Percentiles rank a stretch among this genome's conserved stretches.
Conservation (phyloP, 1,284 basidiomycete genomes). For the Quambalaria eucalypti region DNA sequence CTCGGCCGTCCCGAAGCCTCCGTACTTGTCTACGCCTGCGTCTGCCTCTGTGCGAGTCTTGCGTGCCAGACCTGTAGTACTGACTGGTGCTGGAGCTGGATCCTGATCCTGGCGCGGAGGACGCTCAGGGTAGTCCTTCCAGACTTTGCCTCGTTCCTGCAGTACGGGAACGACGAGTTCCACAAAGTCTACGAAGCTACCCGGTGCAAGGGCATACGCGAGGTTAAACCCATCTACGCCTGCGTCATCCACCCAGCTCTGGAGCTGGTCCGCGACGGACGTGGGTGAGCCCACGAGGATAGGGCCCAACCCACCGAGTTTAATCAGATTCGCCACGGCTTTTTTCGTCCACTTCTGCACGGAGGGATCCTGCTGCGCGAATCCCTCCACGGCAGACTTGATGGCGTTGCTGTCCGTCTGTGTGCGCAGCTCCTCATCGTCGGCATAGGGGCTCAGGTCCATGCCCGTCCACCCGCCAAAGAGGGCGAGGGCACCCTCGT, state of each 20-base stretch:
- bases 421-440: slow-evolving; percentile 36
- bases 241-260: slow-evolving; percentile 25
- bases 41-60: slow-evolving; percentile 5
- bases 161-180: slow-evolving; percentile 32
- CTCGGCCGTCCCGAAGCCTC: slow-evolving; percentile 22
- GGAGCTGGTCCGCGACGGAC: slow-evolving; percentile 27
- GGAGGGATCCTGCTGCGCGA: slow-evolving; percentile 30
- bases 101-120: neutral
- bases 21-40: neutral
- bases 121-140: slow-evolving; percentile 29
- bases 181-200: slow-evolving; percentile 35
- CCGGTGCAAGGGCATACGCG: slow-evolving; percentile 13
- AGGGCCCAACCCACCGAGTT: slow-evolving; percentile 41
- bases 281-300: slow-evolving; percentile 23
- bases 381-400: slow-evolving; percentile 38
- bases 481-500: slow-evolving; percentile 44
- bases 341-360: slow-evolving; percentile 40
- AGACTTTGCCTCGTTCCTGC: slow-evolving; percentile 33
- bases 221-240: slow-evolving; percentile 41
- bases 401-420: slow-evolving; percentile 31
- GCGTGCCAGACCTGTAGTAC: slow-evolving; percentile 2
- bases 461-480: slow-evolving; percentile 46
- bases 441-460: slow-evolving; percentile 26
- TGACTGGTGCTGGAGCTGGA: neutral
- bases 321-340: slow-evolving; percentile 34